A percentile compares a stretch with the other conserved stretches of the same genome.
These are phyloP conservation scores for Teratosphaeria zuluensis DNA, from an alignment of 2,329 filamentous ascomycete genomes.

Conservation along the genomic window DNA sequence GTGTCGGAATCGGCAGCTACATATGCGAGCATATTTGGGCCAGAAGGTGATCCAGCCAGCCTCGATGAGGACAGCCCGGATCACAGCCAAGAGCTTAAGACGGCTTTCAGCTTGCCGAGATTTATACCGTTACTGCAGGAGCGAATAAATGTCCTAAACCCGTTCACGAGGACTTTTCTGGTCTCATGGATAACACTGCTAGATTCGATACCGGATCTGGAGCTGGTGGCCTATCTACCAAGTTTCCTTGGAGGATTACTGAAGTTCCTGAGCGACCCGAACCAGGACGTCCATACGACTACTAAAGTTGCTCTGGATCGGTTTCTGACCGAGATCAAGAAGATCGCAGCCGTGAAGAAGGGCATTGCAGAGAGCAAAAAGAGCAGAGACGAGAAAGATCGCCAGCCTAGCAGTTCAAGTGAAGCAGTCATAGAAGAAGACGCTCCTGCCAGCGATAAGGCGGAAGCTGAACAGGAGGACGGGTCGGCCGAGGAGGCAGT, in stretches of 20 bases:
- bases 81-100: slow-evolving; percentile 49
- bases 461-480: slow-evolving; percentile 2
- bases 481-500: neutral
- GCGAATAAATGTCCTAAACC: slow-evolving; percentile 86
- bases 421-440: slow-evolving; percentile 2
- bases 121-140: slow-evolving; percentile 94
- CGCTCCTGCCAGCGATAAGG: slow-evolving; percentile 5
- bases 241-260: slow-evolving; percentile 84
- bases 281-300: slow-evolving; percentile 86
- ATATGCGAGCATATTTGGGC: slow-evolving; percentile 76
- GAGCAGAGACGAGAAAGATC: slow-evolving; percentile 40
- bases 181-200: slow-evolving; percentile 93
- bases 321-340: slow-evolving; percentile 87
- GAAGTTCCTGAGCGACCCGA: slow-evolving; percentile 84
- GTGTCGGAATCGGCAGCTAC: slow-evolving; percentile 90
- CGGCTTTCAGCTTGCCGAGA: slow-evolving; percentile 78
- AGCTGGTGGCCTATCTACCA: slow-evolving; percentile 84
- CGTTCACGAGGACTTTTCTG: slow-evolving; percentile 87
- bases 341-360: slow-evolving; percentile 85
- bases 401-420: slow-evolving; percentile 17
- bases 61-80: slow-evolving; percentile 24
- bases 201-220: slow-evolving; percentile 92
- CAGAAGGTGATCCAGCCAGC: slow-evolving; percentile 40
- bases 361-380: slow-evolving; percentile 81
- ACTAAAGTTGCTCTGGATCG: slow-evolving; percentile 83